Evolutionary conservation across 495 filamentous ascomycete species (phyloP).

Genomic region (Penicillium diatomitis): DNA sequence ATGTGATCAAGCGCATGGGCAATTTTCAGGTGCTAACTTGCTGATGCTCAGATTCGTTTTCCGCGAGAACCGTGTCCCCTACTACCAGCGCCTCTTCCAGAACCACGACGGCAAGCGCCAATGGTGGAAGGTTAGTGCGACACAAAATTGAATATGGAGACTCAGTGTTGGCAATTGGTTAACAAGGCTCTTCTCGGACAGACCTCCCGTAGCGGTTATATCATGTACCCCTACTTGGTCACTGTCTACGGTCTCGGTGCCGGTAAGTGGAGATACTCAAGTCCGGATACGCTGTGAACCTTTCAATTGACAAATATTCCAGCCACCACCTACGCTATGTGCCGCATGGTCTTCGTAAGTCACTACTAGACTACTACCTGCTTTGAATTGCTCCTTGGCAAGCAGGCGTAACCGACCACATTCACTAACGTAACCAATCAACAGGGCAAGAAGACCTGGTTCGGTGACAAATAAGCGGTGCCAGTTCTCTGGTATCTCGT

Average conservation of each 20-base stretch:
- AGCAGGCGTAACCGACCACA: not conserved
- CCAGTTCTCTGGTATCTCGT: not conserved
- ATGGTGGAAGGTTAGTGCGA: constrained; percentile 73
- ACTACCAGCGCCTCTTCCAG: constrained; percentile 79
- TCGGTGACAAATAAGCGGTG: constrained; percentile 51
- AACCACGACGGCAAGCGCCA: constrained; percentile 68
- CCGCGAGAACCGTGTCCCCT: constrained; percentile 77
- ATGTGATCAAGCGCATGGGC: too few relatives aligned
- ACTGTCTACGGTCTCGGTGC: constrained; percentile 52
- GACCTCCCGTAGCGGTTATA: constrained; percentile 53
- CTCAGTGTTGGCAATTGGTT: constrained; percentile 6
- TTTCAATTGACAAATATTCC: constrained; percentile 15
- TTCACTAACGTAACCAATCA: constrained; percentile 19
- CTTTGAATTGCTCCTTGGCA: not conserved
- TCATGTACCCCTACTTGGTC: constrained; percentile 68
- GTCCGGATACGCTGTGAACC: constrained; percentile 19
- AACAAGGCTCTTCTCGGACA: constrained; percentile 15
- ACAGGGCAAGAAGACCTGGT: constrained; percentile 85
- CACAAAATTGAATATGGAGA: not conserved
- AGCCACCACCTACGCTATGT: constrained; percentile 49
- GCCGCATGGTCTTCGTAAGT: constrained; percentile 49
- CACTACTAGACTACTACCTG: not conserved
- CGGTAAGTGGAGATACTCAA: constrained; percentile 29
- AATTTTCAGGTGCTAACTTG: not conserved
- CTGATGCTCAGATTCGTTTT: constrained; percentile 50